phyloP scores from a whole-genome alignment of 31 red algal genomes.

The Porphyra umbilicalis region DNA sequence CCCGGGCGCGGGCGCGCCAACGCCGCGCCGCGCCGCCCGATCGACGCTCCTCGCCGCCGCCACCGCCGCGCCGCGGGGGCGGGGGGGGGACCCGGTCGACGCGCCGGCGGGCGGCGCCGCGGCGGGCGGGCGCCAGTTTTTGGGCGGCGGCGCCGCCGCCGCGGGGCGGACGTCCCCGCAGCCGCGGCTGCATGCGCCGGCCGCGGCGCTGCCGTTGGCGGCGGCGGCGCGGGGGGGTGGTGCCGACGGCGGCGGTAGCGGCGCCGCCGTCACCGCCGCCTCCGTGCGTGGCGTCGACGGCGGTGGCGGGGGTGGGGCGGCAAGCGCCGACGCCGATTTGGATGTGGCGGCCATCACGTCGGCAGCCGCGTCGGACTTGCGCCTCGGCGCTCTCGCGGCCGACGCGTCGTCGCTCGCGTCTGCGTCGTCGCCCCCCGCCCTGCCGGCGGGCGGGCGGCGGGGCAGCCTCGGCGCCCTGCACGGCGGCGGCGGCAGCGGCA shows the following conservation, averaged over 20 bases:
- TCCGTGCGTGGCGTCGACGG: too few species aligned
- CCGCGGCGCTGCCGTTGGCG: neutral
- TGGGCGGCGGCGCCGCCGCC: neutral
- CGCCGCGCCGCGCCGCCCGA: neutral
- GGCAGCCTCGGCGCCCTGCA: too few species aligned
- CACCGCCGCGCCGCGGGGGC: neutral
- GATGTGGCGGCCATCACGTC: neutral
- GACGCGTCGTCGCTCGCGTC: neutral
- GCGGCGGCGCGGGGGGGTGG: neutral
- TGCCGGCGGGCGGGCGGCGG: neutral
- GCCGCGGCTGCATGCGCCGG: neutral
- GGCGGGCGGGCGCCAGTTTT: neutral
- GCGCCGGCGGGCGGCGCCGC: neutral
- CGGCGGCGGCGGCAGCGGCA: neutral
- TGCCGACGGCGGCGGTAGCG: neutral
- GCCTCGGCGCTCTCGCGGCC: neutral
- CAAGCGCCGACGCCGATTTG: neutral
- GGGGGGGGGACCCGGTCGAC: neutral
- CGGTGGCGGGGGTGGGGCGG: too few species aligned
- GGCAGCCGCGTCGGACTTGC: neutral
- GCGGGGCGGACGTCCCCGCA: neutral
- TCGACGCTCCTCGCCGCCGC: neutral
- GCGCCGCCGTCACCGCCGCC: too few species aligned
- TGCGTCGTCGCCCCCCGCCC: neutral
- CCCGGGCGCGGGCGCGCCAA: neutral